Conservation (phyloP, 495 filamentous ascomycete species). For the Penicillium nucicola region DNA sequence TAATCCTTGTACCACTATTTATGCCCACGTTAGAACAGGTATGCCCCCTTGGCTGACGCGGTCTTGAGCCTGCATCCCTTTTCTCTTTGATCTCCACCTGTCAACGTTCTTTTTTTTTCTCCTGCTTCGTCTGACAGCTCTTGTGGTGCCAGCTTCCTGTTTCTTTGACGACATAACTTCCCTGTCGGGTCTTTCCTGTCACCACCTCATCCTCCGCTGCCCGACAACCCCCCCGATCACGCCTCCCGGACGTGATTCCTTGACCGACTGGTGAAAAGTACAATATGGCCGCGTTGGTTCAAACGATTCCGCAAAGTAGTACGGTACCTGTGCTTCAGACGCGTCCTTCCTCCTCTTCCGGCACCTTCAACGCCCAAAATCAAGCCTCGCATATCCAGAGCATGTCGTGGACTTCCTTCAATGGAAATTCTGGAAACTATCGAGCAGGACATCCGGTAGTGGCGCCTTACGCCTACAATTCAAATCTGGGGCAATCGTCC, state of each 20-base stretch:
- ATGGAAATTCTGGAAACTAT: constrained; percentile 60
- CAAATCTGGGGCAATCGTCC: constrained; percentile 56
- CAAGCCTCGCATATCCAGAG: constrained; percentile 51
- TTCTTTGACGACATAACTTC: constrained; percentile 10
- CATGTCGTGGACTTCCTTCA: constrained; percentile 63
- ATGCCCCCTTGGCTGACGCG: constrained; percentile 29
- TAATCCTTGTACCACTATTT: constrained; percentile 38
- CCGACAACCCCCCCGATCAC: constrained; percentile 10
- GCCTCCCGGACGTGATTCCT: constrained; percentile 14
- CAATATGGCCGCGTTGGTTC: constrained; percentile 87
- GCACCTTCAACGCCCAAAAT: constrained; percentile 37
- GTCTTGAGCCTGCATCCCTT: constrained; percentile 15
- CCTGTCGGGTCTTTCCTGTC: neutral
- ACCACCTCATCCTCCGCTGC: no score
- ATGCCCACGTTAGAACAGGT: constrained; percentile 39
- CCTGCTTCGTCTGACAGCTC: constrained; percentile 10
- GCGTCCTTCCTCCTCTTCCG: constrained; percentile 70
- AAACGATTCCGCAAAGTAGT: constrained; percentile 78
- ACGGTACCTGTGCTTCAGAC: constrained; percentile 81
- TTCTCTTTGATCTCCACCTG: constrained; percentile 12
- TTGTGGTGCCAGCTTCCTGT: constrained; percentile 7
- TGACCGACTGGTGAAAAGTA: constrained; percentile 24
- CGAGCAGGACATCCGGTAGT: constrained; percentile 63
- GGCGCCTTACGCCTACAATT: constrained; percentile 86
- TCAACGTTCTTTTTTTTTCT: neutral